A percentile compares a stretch with the other conserved stretches of the same genome.
These are phyloP conservation scores for Calocera cornea DNA, from an alignment of 768 basidiomycete genomes.

Conservation along the genomic window DNA sequence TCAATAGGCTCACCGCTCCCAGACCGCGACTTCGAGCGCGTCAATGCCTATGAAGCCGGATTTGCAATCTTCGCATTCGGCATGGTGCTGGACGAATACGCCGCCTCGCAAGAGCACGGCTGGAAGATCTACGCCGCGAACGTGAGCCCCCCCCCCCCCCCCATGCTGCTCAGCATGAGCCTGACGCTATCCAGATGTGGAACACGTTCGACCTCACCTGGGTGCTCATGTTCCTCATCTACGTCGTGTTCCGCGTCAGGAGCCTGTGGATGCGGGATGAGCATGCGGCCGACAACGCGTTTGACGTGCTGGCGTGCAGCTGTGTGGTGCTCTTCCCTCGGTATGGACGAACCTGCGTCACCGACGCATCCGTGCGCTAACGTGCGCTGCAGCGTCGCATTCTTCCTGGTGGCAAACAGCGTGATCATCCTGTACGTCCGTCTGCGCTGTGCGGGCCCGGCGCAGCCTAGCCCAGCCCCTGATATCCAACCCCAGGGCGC, in stretches of 20 bases:
- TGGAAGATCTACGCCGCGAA: slow-evolving; percentile 82
- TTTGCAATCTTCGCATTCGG: slow-evolving; percentile 68
- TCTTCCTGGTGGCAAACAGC: slow-evolving; percentile 67
- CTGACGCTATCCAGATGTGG: slow-evolving; percentile 50
- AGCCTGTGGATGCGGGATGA: slow-evolving; percentile 45
- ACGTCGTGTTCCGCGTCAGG: slow-evolving; percentile 48
- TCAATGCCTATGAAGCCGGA: slow-evolving; percentile 51
- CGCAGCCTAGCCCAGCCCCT: slow-evolving; percentile 3
- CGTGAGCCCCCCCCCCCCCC: slow-evolving; percentile 27
- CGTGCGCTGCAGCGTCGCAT: slow-evolving; percentile 41
- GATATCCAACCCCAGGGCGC: slow-evolving; percentile 34
- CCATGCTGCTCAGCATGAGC: not conserved
- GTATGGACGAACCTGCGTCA: slow-evolving; percentile 26
- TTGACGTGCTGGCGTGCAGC: slow-evolving; percentile 72
- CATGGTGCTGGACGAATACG: slow-evolving; percentile 77
- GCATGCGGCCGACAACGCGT: slow-evolving; percentile 47
- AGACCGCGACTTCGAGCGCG: slow-evolving; percentile 43
- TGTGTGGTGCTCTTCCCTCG: slow-evolving; percentile 78
- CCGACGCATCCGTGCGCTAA: not conserved
- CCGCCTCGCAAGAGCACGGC: slow-evolving; percentile 72
- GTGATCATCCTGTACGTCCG: slow-evolving; percentile 56
- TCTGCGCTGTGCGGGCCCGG: not conserved
- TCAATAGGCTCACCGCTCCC: not conserved
- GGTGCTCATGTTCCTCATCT: slow-evolving; percentile 51
- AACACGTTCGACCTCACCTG: slow-evolving; percentile 59